Conservation (phyloP, 331 rosid species). For the Cucumis variabilis region DNA sequence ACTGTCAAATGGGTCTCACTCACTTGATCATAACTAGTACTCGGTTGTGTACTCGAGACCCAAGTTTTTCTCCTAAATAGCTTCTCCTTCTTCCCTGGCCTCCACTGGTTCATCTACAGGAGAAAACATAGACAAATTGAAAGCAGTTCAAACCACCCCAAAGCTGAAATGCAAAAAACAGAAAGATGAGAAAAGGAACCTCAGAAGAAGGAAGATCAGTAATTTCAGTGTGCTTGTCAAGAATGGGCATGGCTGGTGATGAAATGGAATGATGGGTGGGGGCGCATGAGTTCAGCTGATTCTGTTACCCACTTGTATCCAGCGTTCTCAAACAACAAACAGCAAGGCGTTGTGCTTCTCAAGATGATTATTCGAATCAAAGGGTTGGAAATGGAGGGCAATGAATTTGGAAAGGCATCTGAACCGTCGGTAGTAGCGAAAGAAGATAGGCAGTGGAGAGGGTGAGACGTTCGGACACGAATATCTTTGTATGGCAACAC, state of each 20-base stretch:
- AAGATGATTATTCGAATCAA: not conserved
- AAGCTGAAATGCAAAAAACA: not conserved
- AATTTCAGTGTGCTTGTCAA: conserved; percentile 25
- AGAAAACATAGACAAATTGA: not conserved
- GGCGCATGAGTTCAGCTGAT: not conserved
- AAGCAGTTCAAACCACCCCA: not conserved
- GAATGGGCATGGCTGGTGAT: conserved; percentile 31
- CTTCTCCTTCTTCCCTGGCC: conserved; percentile 29
- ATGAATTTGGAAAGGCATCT: conserved; percentile 7
- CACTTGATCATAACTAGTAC: conserved; percentile 19
- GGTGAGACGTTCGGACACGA: not conserved
- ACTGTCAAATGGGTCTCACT: conserved; percentile 28
- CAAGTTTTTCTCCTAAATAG: conserved; percentile 25
- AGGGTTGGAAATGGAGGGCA: not conserved
- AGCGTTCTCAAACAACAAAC: conserved; percentile 2
- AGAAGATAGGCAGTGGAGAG: not conserved
- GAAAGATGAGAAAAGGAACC: conserved; percentile 27
- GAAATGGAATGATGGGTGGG: not conserved
- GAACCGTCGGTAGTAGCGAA: not conserved
- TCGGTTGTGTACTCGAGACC: not conserved
- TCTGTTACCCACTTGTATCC: not conserved
- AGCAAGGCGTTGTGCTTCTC: not conserved
- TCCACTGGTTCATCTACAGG: conserved; percentile 31
- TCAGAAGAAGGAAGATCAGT: conserved; percentile 1
- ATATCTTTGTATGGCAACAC: not conserved